Conservation (phyloP, 2,329 filamentous ascomycete genomes). For the Phaeophleospora eucalypticola region DNA sequence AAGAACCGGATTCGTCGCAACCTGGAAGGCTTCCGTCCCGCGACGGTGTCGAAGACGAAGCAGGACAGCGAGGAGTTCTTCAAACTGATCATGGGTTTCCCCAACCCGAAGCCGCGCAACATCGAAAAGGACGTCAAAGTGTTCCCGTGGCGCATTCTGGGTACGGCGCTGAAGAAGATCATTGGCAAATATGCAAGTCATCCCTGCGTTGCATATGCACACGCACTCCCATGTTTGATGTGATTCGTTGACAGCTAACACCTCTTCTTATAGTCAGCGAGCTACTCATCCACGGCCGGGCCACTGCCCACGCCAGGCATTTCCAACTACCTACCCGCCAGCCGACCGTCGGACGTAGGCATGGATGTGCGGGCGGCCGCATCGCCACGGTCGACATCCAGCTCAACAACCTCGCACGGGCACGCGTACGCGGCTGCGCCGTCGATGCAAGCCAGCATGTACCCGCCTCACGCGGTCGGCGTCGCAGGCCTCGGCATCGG, state of each 20-base stretch:
- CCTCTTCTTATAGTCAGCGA: constrained; percentile 53
- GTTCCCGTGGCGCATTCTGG: constrained; percentile 90
- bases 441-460: constrained; percentile 27
- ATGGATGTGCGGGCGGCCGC: constrained; percentile 39
- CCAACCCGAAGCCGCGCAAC: constrained; percentile 89
- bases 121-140: constrained; percentile 99
- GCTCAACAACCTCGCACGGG: constrained; percentile 31
- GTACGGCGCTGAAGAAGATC: constrained; percentile 89
- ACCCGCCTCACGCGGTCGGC: constrained; percentile 26
- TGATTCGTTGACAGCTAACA: constrained; percentile 30
- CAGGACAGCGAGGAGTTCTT: constrained; percentile 93
- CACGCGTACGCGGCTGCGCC: constrained; percentile 29
- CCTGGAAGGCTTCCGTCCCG: constrained; percentile 85
- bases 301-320: constrained; percentile 35
- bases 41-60: constrained; percentile 92
- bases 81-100: constrained; percentile 98
- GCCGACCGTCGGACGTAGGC: constrained; percentile 46
- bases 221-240: constrained; percentile 18
- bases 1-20: constrained; percentile 98
- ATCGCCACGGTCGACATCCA: constrained; percentile 31
- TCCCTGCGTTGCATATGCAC: constrained; percentile 26
- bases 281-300: constrained; percentile 63
- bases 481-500: constrained; percentile 32
- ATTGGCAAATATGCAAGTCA: constrained; percentile 85
- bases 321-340: constrained; percentile 23